These are phyloP conservation scores for Kitagawia praeruptora DNA, from an alignment of 129 eudicot genomes.

Conservation along the genomic window DNA sequence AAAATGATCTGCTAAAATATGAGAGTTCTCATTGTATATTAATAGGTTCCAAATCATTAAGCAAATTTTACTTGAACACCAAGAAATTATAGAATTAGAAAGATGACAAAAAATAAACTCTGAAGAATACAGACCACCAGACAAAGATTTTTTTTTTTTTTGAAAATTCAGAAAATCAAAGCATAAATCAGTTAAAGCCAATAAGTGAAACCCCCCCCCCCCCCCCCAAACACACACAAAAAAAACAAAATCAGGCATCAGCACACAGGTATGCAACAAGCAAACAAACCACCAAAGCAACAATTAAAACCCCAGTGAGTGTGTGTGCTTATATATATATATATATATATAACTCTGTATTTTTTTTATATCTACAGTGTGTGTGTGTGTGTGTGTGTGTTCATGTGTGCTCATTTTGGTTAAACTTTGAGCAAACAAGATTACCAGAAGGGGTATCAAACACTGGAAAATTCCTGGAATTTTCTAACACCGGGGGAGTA, in stretches of 20 bases:
- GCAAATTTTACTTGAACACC: not conserved
- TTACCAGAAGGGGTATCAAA: constrained; percentile 30
- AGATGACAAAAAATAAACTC: not conserved
- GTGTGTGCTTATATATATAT: not conserved
- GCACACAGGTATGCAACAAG: not conserved
- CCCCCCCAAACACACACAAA: too few relatives aligned
- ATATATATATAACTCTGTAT: not conserved
- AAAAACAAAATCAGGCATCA: too few relatives aligned
- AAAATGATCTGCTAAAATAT: not conserved
- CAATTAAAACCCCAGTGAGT: not conserved
- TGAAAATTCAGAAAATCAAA: not conserved
- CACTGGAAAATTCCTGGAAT: constrained; percentile 24
- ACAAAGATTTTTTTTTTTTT: too few relatives aligned
- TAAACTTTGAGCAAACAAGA: constrained; percentile 2
- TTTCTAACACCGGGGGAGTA: constrained; percentile 51
- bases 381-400: not conserved
- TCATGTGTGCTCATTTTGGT: not conserved
- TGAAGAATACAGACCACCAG: not conserved
- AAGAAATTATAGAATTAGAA: not conserved
- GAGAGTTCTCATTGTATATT: not conserved
- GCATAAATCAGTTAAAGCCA: not conserved
- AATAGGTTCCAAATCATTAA: not conserved
- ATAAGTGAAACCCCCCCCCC: not conserved
- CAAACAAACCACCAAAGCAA: not conserved
- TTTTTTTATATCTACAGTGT: too few relatives aligned